Percentiles rank a stretch among this genome's conserved stretches.
Conservation (phyloP, 129 eudicot genomes). For the Dittrichia graveolens region DNA sequence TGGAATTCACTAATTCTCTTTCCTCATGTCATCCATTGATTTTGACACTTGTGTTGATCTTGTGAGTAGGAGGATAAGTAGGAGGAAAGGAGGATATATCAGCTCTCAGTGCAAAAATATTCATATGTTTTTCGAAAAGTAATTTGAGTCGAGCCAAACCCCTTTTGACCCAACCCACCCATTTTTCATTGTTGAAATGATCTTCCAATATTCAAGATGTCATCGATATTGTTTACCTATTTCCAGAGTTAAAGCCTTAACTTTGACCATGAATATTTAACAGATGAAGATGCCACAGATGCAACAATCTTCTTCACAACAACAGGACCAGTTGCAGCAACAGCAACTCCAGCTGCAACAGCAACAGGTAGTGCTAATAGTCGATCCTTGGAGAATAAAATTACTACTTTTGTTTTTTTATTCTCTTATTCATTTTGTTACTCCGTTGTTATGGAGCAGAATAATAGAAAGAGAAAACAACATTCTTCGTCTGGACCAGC, state of each 20-base stretch:
- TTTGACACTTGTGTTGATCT: no score
- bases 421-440: not conserved
- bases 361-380: conserved; percentile 52
- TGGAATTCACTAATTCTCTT: no score
- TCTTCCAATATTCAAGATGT: not conserved
- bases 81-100: no score
- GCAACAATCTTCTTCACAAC: conserved; percentile 86
- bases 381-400: conserved; percentile 4
- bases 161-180: not conserved
- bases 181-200: conserved; percentile 3
- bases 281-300: conserved; percentile 90
- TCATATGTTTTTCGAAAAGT: not conserved
- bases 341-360: conserved; percentile 74
- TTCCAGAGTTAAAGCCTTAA: conserved; percentile 14
- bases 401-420: conserved; percentile 11
- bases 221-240: conserved; percentile 6
- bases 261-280: conserved; percentile 14
- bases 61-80: no score
- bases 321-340: conserved; percentile 81
- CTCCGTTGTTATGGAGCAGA: conserved; percentile 47
- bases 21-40: no score
- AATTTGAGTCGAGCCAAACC: no score
- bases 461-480: conserved; percentile 86
- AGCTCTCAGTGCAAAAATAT: no score
- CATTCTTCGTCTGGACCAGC: conserved; percentile 98